Evolutionary conservation across 2,329 filamentous ascomycete species (phyloP), one percentile per base, ranked within the genome.

Genomic region (Ophiocordyceps sinensis): DNA sequence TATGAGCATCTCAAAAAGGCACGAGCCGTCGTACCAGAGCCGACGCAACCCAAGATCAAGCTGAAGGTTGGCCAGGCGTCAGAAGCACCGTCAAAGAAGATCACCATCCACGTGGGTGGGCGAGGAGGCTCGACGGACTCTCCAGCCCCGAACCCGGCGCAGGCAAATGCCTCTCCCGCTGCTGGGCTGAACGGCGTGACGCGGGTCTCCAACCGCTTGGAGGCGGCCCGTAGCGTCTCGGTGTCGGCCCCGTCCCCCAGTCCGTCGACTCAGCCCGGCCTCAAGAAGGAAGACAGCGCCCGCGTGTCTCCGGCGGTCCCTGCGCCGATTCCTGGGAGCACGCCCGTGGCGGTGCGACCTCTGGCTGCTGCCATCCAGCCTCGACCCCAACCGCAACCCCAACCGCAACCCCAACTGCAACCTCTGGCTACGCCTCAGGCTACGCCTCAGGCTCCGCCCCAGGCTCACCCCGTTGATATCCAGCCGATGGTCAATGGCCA

Each of bases 11-110:
- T 94, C 30, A 75, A 74, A 46, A 73, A 84, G 52, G 86, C 85
- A 10, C 86, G 82, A 57, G 71, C 71, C 37, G 71, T 71, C 42
- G 83, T 89, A 15, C 69, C 74, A 38, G 83, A 91, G 58, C 82
- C 85, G 13, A 66, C 73, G 1, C 76, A 80, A 51, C 76, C 82
- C 30, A 86, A 85, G 54, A 82, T 93, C 52, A 93, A 87, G 60
- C 68, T 94, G 42, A 88, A 84, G 58, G 72, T 86, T 53, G 68
- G 72, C 5, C 61, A 65, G 36, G 58, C 59, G 21, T 53, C 59
- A 28, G 67, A 73, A 28, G 62, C 65, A 10, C 59, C 71, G 44
- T 58, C 67, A 9, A 79, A 78, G 57, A 82, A 77, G 56, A 78
- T 89, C 42, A 88, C 79, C 17, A 74, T 86, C 38, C 80, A 79